Evolutionary conservation across 441 rosid genomes (phyloP), one percentile per base, ranked within the genome.

Genomic region (Macaranga tanarius): DNA sequence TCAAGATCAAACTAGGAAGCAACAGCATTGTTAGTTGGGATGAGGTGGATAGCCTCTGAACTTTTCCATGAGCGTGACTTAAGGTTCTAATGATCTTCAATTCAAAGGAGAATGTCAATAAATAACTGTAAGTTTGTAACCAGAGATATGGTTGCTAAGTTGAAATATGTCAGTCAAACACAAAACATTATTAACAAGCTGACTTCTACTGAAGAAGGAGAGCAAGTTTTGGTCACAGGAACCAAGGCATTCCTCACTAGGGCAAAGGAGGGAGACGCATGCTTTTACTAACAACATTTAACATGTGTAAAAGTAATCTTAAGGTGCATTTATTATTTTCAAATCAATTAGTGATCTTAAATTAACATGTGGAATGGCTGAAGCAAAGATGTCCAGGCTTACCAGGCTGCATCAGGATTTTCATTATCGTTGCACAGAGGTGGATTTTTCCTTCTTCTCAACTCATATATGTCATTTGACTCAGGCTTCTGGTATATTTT

Each of bases 331-430:
- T 25, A 26, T 26, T 4, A 25, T 48, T 26, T 66, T 10, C 26
- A 45, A 44, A 60, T 55, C 16, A 59, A 70, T 1, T 25, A 11
- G 15, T 5, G 31, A 70, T 70, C 58, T 26, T 38, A 55, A 47
- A 45, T 44, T 42, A 48, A 47, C 8, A n/a, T 48, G 15, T 22
- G 45, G 45, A 70, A 70, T n/a, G 11, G 19, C 23, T 42, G 26
- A 70, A 70, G n/a, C 56, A 70, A 58, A 57, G 62, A 61, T 58
- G 52, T 76, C 66, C 59, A 56, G 70, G 51, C 84, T 87, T 82
- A 94, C 98, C 98, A 94, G 68, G 95, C 91, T 74, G 96, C 95
- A 82, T 94, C 96, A 15, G 95, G 92, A 76, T 94, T 94, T 82
- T 94, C 98, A 67, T 81, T 79, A 67, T 92, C 97, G 73, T 82